These are phyloP conservation scores for Helotiales sp. DNA, from an alignment of 2,329 filamentous ascomycete species.

Conservation along the genomic window DNA sequence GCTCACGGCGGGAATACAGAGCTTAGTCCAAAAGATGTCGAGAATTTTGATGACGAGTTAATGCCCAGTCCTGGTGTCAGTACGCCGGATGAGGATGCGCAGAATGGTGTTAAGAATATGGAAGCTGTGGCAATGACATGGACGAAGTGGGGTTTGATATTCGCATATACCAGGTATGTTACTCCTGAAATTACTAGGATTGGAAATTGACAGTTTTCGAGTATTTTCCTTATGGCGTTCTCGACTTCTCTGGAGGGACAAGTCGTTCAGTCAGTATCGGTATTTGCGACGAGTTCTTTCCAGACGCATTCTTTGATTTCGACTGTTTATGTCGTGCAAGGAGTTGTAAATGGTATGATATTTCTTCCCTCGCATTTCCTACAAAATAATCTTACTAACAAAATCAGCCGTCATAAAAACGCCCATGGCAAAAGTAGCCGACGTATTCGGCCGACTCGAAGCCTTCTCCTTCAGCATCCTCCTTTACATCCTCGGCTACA, in stretches of 20 bases:
- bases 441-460: conserved; percentile 55
- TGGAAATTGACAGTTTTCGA: conserved; percentile 26
- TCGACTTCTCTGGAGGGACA: conserved; percentile 53
- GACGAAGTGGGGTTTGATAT: conserved; percentile 33
- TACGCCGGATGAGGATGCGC: conserved; percentile 12
- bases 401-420: conserved; percentile 60
- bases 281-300: conserved; percentile 52
- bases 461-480: conserved; percentile 51
- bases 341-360: conserved; percentile 47
- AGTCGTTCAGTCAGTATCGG: conserved; percentile 47
- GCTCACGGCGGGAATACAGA: not conserved
- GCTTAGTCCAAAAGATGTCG: not conserved
- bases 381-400: not conserved
- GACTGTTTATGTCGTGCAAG: conserved; percentile 50
- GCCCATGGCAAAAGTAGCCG: conserved; percentile 56
- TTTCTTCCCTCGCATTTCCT: conserved; percentile 46
- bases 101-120: conserved; percentile 34
- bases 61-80: conserved; percentile 1
- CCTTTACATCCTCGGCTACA: conserved; percentile 54
- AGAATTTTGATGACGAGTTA: not conserved
- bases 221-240: conserved; percentile 53
- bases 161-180: conserved; percentile 32
- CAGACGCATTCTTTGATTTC: conserved; percentile 53
- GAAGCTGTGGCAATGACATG: conserved; percentile 35
- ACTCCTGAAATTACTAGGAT: not conserved